Evolutionary conservation across 2,329 filamentous ascomycete species (phyloP).

Genomic region (Endocalyx cinctus): DNA sequence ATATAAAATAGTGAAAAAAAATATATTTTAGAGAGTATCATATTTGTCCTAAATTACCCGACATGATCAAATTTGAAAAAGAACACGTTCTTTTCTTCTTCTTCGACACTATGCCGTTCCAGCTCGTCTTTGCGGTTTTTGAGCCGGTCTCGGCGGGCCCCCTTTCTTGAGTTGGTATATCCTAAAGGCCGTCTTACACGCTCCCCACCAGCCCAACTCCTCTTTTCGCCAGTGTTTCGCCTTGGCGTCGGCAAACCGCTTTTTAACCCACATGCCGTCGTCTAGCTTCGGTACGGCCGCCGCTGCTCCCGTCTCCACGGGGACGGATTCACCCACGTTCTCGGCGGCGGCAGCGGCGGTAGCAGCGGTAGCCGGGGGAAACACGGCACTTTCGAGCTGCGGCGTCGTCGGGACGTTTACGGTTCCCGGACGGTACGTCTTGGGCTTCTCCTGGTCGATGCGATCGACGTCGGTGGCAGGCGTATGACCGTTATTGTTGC

Average conservation of each 20-base stretch:
- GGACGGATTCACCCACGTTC: no score
- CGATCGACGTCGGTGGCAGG: background rate
- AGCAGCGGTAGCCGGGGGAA: background rate
- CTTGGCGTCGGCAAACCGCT: constrained; percentile 12
- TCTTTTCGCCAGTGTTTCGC: constrained; percentile 36
- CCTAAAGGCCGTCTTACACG: constrained; percentile 36
- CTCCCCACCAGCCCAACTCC: constrained; percentile 43
- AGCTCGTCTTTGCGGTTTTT: background rate
- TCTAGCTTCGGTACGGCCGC: constrained; percentile 5
- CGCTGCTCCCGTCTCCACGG: background rate
- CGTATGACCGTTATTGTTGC: no score
- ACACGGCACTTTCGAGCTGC: background rate
- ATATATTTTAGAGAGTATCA: no score
- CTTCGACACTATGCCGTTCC: no score
- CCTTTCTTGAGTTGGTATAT: constrained; percentile 22
- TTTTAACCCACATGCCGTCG: constrained; percentile 27
- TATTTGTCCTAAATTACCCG: no score
- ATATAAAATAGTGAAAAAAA: no score
- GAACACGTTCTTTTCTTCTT: no score
- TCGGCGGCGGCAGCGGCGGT: no score
- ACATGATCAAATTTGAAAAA: no score
- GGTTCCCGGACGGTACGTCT: background rate
- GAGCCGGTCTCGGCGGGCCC: background rate
- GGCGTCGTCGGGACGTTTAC: background rate
- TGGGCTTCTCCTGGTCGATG: constrained; percentile 2